A percentile compares a stretch with the other conserved stretches of the same genome.
These are phyloP conservation scores for Sclerotinia sclerotiorum DNA, from an alignment of 2,329 filamentous ascomycete species.

Conservation along the genomic window DNA sequence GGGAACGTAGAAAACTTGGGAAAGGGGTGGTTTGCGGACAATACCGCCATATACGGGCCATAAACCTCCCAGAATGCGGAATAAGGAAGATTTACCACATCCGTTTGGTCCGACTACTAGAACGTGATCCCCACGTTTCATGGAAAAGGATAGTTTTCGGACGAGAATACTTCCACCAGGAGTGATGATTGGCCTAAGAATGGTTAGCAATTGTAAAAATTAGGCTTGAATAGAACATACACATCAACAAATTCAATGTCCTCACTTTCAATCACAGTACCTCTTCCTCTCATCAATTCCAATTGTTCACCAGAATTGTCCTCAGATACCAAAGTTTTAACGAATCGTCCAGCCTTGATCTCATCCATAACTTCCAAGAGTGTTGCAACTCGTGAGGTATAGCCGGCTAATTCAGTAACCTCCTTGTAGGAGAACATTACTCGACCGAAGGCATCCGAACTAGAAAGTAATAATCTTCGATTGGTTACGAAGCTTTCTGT, in stretches of 20 bases:
- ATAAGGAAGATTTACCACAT: conserved; percentile 93
- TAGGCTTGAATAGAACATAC: conserved; percentile 44
- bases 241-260: conserved; percentile 86
- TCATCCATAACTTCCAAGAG: conserved; percentile 94
- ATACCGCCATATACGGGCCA: conserved; percentile 98
- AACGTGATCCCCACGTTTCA: conserved; percentile 83
- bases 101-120: conserved; percentile 93
- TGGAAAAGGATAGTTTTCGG: conserved; percentile 79
- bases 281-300: conserved; percentile 77
- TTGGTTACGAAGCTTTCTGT: conserved; percentile 89
- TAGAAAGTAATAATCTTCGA: conserved; percentile 83
- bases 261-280: conserved; percentile 75
- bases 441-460: conserved; percentile 91
- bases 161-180: conserved; percentile 95
- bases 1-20: conserved; percentile 97
- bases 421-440: conserved; percentile 99
- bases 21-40: conserved; percentile 86
- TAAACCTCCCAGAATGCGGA: conserved; percentile 91
- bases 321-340: conserved; percentile 94
- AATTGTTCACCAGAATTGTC: conserved; percentile 80
- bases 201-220: conserved; percentile 29
- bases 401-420: conserved; percentile 91
- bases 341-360: conserved; percentile 83
- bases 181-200: conserved; percentile 76
- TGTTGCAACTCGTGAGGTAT: conserved; percentile 88